Evolutionary conservation across 169 alveolate genomes (phyloP), one percentile per base, ranked within the genome.

Genomic region (Plasmodium chabaudi): DNA sequence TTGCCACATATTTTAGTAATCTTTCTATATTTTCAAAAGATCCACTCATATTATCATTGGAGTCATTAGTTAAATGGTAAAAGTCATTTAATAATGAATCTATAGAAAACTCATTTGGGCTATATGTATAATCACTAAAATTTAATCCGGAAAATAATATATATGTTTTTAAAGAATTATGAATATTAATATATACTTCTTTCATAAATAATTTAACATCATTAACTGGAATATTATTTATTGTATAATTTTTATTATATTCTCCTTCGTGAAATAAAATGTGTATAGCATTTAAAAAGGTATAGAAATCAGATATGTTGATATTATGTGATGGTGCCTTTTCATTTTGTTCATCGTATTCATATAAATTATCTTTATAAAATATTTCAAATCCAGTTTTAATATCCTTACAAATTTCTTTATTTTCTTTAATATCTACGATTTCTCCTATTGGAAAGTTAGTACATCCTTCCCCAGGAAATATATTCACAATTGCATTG

Each of bases 111-210:
- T 51, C 23, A 15, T 69, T 75, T n/a, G 42, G 67, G 2, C 51
- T 13, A 44, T 77, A 77, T 12, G 49, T 51, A 23, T 77, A 77
- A 64, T 77, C 77, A 19, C 65, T 60, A 68, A 77, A 77, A 56
- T 46, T 63, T 55, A 47, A 77, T 23, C 88, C 88, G 10, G 53
- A 47, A 7, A 63, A 59, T n/a, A 51, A 25, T 10, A 77, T 25
- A 25, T 77, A 64, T 9, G 25, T 77, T 21, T 77, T 61, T 57
- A 77, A 77, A 21, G 75, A 46, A 46, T 77, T 44, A 15, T 77
- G 72, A 23, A 77, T 64, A 64, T 44, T 77, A 9, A 46, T 53
- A 69, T 77, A 77, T n/a, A 44, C 65, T 13, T 63, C 70, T 44
- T 77, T 77, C 9, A 77, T 1, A 69, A 77, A 63, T 57, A 77